A percentile compares a stretch with the other conserved stretches of the same genome.
phyloP scores from a whole-genome alignment of 2,329 filamentous ascomycete genomes.

The Diaporthe sp. region DNA sequence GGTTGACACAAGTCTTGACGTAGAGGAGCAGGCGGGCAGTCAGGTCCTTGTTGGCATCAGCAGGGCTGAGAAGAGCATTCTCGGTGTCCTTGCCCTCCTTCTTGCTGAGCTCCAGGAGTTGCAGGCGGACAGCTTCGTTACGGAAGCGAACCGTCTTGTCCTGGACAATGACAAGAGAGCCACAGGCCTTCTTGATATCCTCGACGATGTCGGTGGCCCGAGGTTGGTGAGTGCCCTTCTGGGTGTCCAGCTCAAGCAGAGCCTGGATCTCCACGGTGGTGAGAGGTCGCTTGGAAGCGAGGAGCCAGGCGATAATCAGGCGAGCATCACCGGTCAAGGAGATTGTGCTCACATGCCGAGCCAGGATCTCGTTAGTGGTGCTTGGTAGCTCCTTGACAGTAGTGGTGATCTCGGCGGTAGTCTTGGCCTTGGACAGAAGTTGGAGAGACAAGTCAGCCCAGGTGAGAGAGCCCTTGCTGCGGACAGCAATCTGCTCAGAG shows the following conservation, averaged over 20 bases:
- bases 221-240: slow-evolving; percentile 39
- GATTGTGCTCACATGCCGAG: slow-evolving; percentile 34
- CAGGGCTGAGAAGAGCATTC: slow-evolving; percentile 35
- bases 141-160: slow-evolving; percentile 43
- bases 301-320: slow-evolving; percentile 42
- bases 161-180: slow-evolving; percentile 39
- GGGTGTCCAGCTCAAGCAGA: slow-evolving; percentile 41
- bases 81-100: slow-evolving; percentile 41
- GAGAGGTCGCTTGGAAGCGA: slow-evolving; percentile 41
- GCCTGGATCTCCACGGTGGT: slow-evolving; percentile 41
- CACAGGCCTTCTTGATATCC: slow-evolving; percentile 41
- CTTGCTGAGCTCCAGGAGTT: slow-evolving; percentile 42
- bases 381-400: slow-evolving; percentile 38
- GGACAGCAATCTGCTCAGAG: slow-evolving; percentile 39
- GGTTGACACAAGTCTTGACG: slow-evolving; percentile 41
- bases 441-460: slow-evolving; percentile 41
- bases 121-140: slow-evolving; percentile 41
- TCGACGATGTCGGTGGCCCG: slow-evolving; percentile 42
- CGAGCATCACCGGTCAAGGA: slow-evolving; percentile 39
- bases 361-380: slow-evolving; percentile 39
- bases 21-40: slow-evolving; percentile 40
- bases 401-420: slow-evolving; percentile 31
- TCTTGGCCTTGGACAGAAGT: slow-evolving; percentile 38
- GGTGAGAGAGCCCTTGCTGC: slow-evolving; percentile 42
- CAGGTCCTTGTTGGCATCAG: slow-evolving; percentile 42